A percentile compares a stretch with the other conserved stretches of the same genome.
Conservation (phyloP, 108 stramenopile species). For the Chaetoceros tenuissimus region DNA sequence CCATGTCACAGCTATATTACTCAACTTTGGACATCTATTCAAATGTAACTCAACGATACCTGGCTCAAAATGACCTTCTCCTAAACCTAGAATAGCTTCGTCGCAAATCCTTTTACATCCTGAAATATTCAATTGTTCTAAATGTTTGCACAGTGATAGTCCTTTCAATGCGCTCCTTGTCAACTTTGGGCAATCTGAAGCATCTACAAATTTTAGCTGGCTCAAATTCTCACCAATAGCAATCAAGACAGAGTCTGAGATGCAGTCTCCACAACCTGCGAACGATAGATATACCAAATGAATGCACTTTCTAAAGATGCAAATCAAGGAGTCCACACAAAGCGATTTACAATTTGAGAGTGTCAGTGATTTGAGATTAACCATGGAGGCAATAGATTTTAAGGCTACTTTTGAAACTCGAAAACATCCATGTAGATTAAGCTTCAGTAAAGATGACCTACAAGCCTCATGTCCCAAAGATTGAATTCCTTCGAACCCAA, state of each 20-base stretch:
- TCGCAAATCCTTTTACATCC: constrained; percentile 29
- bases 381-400: constrained; percentile 19
- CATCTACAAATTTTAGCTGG: constrained; percentile 12
- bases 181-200: constrained; percentile 32
- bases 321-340: constrained; percentile 11
- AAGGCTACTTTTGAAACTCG: constrained; percentile 21
- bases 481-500: constrained; percentile 40
- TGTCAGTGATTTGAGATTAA: constrained; percentile 20
- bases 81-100: constrained; percentile 20
- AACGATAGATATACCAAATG: constrained; percentile 15
- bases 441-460: constrained; percentile 9
- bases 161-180: constrained; percentile 20
- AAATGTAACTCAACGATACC: constrained; percentile 23
- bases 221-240: constrained; percentile 5
- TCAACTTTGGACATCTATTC: constrained; percentile 21
- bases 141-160: constrained; percentile 19
- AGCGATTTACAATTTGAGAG: constrained; percentile 39
- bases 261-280: constrained; percentile 43
- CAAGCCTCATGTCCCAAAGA: constrained; percentile 25
- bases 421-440: constrained; percentile 34
- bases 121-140: constrained; percentile 22
- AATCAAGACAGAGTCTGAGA: constrained; percentile 24
- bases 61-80: constrained; percentile 24
- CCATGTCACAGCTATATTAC: constrained; percentile 31
- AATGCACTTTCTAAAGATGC: constrained; percentile 19